Conservation (phyloP, 176 grass and related monocot genomes). For the Eragrostis curvula region DNA sequence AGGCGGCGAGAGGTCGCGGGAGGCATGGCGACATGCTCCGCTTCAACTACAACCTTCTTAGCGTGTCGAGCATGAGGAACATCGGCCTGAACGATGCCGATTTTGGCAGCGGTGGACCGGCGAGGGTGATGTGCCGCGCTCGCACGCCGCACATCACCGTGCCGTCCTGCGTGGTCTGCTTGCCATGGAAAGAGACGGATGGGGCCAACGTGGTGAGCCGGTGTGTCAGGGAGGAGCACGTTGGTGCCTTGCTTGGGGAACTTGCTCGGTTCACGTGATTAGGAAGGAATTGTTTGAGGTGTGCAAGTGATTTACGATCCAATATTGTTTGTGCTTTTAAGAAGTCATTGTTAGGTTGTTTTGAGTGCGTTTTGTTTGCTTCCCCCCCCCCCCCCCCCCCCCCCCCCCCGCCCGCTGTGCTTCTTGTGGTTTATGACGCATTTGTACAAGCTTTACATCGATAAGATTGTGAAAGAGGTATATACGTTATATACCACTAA, state of each 20-base stretch:
- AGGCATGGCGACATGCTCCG: neutral
- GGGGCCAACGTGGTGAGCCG: neutral
- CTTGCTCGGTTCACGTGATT: neutral
- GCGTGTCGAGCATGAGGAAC: neutral
- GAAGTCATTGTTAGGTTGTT: too few species aligned
- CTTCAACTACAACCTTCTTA: neutral
- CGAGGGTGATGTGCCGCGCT: constrained; percentile 12
- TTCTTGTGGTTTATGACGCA: too few species aligned
- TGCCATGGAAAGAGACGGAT: neutral
- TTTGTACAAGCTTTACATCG: too few species aligned
- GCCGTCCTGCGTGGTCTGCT: neutral
- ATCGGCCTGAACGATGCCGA: neutral
- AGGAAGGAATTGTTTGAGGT: neutral
- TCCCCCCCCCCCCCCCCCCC: too few species aligned
- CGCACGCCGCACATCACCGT: neutral
- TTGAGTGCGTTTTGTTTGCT: too few species aligned
- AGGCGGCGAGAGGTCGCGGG: neutral
- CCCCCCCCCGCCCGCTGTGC: too few species aligned
- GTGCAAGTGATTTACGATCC: neutral
- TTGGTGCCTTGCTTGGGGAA: neutral
- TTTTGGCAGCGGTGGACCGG: neutral
- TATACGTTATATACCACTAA: too few species aligned
- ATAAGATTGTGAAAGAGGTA: too few species aligned
- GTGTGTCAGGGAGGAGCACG: constrained; percentile 14
- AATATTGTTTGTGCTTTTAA: too few species aligned